Percentiles rank a stretch among this genome's conserved stretches.
Evolutionary conservation across 176 grass and related monocot genomes (phyloP).

Genomic region (Secale cereale): DNA sequence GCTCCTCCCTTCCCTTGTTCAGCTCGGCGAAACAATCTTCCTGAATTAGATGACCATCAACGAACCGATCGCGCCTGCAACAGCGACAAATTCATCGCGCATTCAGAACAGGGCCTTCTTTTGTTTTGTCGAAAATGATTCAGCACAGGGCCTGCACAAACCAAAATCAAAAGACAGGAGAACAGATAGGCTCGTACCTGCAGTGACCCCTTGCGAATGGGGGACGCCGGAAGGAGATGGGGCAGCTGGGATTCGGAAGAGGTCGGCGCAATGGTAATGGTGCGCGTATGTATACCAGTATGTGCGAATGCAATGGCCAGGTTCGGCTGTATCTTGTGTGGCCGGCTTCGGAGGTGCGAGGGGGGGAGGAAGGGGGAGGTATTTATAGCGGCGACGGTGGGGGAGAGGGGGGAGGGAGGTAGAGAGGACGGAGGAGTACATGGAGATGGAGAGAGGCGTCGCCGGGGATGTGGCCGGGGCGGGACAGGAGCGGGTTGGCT

Average conservation of each 20-base stretch:
- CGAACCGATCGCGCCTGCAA: slow-evolving; percentile 3
- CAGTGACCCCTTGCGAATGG: not conserved
- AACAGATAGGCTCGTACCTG: not conserved
- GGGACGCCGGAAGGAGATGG: not conserved
- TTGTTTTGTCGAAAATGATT: not conserved
- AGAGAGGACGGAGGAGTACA: not conserved
- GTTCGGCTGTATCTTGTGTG: not conserved
- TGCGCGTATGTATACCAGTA: not conserved
- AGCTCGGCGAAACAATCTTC: not conserved
- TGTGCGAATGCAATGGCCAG: slow-evolving; percentile 3
- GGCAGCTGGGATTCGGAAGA: not conserved
- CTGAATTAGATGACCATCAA: slow-evolving; percentile 37
- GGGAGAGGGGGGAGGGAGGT: not conserved
- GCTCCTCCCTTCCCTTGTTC: not conserved
- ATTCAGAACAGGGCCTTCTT: not conserved
- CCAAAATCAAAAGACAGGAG: not conserved
- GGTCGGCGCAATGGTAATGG: not conserved
- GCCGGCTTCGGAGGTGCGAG: not conserved
- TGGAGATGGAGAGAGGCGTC: not conserved
- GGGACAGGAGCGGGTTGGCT: not conserved
- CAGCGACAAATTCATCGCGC: not conserved
- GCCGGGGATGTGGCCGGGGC: slow-evolving; percentile 41
- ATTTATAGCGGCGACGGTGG: slow-evolving; percentile 33
- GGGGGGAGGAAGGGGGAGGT: not conserved
- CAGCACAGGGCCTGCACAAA: not conserved